These are phyloP conservation scores for Boletus coccyginus DNA, from an alignment of 768 basidiomycete species.

Conservation along the genomic window DNA sequence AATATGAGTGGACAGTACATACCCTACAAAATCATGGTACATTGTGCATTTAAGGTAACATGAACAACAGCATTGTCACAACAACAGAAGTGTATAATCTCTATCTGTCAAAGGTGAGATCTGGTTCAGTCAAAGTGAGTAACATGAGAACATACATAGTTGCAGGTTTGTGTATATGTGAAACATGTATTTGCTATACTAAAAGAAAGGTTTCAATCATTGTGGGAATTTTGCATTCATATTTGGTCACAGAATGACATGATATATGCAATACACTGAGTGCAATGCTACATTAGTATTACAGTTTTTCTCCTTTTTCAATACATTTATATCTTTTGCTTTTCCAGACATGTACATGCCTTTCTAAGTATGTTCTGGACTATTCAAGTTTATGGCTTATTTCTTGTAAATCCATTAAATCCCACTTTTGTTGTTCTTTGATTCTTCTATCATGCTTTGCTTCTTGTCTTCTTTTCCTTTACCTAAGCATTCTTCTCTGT, in stretches of 20 bases:
- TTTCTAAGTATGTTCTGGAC: too few species aligned
- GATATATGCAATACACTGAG: background rate
- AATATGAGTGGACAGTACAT: conserved; percentile 14
- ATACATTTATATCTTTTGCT: too few species aligned
- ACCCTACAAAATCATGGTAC: conserved; percentile 7
- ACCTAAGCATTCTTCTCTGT: too few species aligned
- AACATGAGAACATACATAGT: background rate
- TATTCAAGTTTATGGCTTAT: too few species aligned
- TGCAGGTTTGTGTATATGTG: background rate
- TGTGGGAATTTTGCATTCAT: background rate
- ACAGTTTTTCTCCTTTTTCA: too few species aligned
- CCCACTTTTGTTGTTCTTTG: too few species aligned
- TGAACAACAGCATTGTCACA: background rate
- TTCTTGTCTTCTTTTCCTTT: too few species aligned
- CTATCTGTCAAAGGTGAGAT: conserved; percentile 8
- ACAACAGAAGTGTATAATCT: conserved; percentile 2
- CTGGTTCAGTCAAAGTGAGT: background rate
- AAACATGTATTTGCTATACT: conserved; percentile 9
- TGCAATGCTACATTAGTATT: conserved; percentile 8
- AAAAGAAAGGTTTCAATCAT: conserved; percentile 9
- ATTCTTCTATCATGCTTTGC: too few species aligned
- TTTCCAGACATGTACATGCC: too few species aligned
- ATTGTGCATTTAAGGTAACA: background rate
- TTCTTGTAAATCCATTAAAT: too few species aligned
- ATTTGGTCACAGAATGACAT: background rate